These are phyloP conservation scores for Neofusicoccum laricinum DNA, from an alignment of 2,329 filamentous ascomycete species.

Conservation along the genomic window DNA sequence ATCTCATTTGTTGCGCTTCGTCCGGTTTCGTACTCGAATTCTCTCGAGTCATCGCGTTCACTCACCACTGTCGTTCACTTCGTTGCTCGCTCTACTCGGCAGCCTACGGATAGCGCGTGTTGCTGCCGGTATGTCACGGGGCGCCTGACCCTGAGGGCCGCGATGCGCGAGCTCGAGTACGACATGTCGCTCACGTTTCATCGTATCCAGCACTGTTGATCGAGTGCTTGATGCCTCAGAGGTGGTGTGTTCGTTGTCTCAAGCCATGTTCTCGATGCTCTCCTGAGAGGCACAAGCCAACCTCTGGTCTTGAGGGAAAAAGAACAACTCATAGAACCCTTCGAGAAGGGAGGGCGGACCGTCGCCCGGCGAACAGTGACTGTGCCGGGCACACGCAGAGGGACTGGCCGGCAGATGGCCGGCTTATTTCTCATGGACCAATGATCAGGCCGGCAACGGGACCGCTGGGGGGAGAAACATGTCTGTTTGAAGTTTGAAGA, in stretches of 20 bases:
- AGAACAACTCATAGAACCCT: neutral
- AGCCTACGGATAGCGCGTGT: neutral
- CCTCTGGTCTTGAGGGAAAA: neutral
- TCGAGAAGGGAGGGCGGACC: neutral
- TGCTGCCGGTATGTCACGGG: neutral
- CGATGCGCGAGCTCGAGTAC: neutral
- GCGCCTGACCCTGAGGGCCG: neutral
- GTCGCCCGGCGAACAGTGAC: neutral
- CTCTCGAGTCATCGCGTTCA: neutral
- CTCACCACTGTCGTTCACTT: neutral
- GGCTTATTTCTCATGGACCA: neutral
- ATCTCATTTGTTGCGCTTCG: neutral
- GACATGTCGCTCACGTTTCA: neutral
- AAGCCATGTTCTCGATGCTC: neutral
- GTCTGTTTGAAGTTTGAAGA: neutral
- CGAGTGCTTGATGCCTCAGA: neutral
- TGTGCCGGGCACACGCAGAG: neutral
- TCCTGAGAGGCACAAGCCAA: conserved; percentile 12
- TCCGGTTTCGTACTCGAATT: neutral
- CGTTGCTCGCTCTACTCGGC: neutral
- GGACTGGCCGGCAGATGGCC: neutral
- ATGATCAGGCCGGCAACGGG: neutral
- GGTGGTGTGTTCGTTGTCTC: neutral
- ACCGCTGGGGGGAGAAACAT: neutral
- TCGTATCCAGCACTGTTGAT: neutral